Percentiles rank a stretch among this genome's conserved stretches.
Evolutionary conservation across 2,329 filamentous ascomycete species (phyloP).

Genomic region (Nothophoma quercina): DNA sequence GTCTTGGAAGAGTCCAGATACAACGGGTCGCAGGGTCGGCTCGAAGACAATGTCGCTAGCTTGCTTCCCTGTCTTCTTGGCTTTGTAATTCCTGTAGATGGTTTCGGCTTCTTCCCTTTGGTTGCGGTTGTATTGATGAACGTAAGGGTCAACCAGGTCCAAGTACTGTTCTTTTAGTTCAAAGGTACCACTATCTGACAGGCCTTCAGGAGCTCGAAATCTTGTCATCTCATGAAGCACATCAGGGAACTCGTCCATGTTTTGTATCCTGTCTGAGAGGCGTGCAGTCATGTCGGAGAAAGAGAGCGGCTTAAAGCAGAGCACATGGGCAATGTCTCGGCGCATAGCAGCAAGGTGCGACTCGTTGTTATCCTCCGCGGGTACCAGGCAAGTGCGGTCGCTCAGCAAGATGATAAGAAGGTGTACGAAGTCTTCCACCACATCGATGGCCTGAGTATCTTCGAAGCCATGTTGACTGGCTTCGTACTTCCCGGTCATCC

Average conservation of each 20-base stretch:
- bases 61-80: slow-evolving; percentile 83
- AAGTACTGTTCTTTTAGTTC: slow-evolving; percentile 87
- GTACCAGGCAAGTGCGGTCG: slow-evolving; percentile 82
- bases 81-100: slow-evolving; percentile 85
- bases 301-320: slow-evolving; percentile 95
- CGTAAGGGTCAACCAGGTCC: slow-evolving; percentile 92
- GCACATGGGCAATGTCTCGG: slow-evolving; percentile 88
- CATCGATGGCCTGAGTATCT: slow-evolving; percentile 85
- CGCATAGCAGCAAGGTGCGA: slow-evolving; percentile 76
- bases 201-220: slow-evolving; percentile 88
- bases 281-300: slow-evolving; percentile 90
- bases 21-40: slow-evolving; percentile 79
- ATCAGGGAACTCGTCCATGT: slow-evolving; percentile 85
- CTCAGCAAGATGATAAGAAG: slow-evolving; percentile 89
- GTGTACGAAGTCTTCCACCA: slow-evolving; percentile 95
- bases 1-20: slow-evolving; percentile 76
- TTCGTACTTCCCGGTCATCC: slow-evolving; percentile 85
- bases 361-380: slow-evolving; percentile 69
- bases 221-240: slow-evolving; percentile 87
- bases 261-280: slow-evolving; percentile 86
- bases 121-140: slow-evolving; percentile 95
- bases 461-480: slow-evolving; percentile 73
- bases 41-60: slow-evolving; percentile 89
- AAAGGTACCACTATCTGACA: slow-evolving; percentile 93
- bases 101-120: slow-evolving; percentile 94